Evolutionary conservation across 352 stramenopile genomes (phyloP).

Genomic region (Pelagophyceae sp.): DNA sequence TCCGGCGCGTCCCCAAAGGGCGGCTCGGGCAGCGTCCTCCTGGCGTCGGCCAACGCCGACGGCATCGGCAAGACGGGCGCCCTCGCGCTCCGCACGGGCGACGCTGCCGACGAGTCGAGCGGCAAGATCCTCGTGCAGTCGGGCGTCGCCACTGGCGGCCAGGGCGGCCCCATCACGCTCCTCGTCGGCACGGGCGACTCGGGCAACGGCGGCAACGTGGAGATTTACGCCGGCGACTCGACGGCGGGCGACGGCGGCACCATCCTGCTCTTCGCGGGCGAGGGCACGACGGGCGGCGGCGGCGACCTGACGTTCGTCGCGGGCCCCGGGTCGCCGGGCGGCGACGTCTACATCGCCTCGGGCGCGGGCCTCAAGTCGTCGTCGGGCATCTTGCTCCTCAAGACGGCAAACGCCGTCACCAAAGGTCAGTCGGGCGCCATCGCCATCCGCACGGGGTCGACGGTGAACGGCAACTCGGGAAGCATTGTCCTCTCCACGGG

Average conservation of each 20-base stretch:
- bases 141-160: slow-evolving; percentile 43
- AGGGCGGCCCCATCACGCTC: slow-evolving; percentile 51
- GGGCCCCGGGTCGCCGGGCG: not conserved
- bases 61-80: slow-evolving; percentile 44
- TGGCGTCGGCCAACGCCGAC: not conserved
- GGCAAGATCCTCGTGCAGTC: slow-evolving; percentile 45
- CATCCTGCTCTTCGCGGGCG: not conserved
- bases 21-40: not conserved
- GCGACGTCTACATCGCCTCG: slow-evolving; percentile 13
- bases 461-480: slow-evolving; percentile 54
- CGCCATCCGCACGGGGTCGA: slow-evolving; percentile 38
- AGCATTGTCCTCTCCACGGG: slow-evolving; percentile 56
- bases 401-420: slow-evolving; percentile 33
- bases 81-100: slow-evolving; percentile 51
- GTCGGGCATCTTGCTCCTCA: slow-evolving; percentile 23
- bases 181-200: slow-evolving; percentile 43
- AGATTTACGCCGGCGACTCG: slow-evolving; percentile 31
- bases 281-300: not conserved
- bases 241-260: slow-evolving; percentile 23
- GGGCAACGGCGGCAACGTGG: slow-evolving; percentile 25
- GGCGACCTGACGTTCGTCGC: slow-evolving; percentile 3
- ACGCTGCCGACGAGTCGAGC: slow-evolving; percentile 47
- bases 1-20: not conserved
- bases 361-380: not conserved
- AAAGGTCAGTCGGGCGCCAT: slow-evolving; percentile 37